A percentile compares a stretch with the other conserved stretches of the same genome.
phyloP scores from a whole-genome alignment of 2,329 filamentous ascomycete species.

The Thielaviopsis populi region DNA sequence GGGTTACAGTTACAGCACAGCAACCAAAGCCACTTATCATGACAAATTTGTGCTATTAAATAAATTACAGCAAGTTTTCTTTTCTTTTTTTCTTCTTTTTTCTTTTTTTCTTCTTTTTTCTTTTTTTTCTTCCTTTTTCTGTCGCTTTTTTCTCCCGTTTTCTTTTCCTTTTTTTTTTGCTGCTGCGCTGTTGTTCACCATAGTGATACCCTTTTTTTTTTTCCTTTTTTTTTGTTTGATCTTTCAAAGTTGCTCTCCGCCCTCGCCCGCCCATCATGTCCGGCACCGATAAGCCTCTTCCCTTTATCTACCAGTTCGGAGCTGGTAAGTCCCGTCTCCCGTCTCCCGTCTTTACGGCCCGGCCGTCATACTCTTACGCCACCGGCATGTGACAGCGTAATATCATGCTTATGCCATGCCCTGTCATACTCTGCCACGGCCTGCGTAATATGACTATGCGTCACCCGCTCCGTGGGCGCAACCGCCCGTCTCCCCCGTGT shows the following conservation, averaged over 20 bases:
- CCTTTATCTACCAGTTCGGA: slow-evolving; percentile 88
- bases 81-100: background rate
- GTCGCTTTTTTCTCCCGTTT: background rate
- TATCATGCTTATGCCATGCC: background rate
- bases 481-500: background rate
- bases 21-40: slow-evolving; percentile 9
- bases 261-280: slow-evolving; percentile 38
- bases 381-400: background rate
- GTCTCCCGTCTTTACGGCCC: background rate
- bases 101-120: background rate
- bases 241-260: background rate
- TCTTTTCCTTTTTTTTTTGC: background rate
- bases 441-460: background rate
- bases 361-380: background rate
- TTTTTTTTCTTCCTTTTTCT: slow-evolving; percentile 2
- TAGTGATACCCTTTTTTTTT: background rate
- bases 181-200: slow-evolving; percentile 2
- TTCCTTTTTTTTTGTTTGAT: background rate
- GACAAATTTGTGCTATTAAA: slow-evolving; percentile 5
- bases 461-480: too few species aligned
- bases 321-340: slow-evolving; percentile 43
- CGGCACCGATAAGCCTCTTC: slow-evolving; percentile 53
- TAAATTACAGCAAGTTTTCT: slow-evolving; percentile 5
- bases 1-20: too few species aligned
- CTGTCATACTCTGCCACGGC: too few species aligned